Evolutionary conservation across 192 early-diverging fungal genomes (phyloP).

Genomic region (Coemansia sp.): DNA sequence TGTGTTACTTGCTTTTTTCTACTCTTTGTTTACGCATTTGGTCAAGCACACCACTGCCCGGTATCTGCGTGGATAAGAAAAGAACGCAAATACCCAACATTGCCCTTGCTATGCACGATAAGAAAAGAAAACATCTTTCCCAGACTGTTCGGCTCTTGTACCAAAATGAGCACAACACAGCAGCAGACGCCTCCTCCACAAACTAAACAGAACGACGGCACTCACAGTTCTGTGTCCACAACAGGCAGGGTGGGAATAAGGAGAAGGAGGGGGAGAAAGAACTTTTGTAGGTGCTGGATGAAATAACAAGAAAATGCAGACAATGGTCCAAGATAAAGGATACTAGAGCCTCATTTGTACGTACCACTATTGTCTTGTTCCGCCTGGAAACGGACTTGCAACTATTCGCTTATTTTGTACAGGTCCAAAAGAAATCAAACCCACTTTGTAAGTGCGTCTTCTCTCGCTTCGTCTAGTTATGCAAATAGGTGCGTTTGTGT

Average conservation of each 20-base stretch:
- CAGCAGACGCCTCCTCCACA: not conserved
- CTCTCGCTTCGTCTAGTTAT: not conserved
- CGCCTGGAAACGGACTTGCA: too few species aligned
- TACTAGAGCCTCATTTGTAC: not conserved
- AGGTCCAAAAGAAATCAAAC: not conserved
- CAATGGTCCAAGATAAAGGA: not conserved
- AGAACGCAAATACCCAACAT: not conserved
- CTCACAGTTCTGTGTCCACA: too few species aligned
- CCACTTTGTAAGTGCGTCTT: not conserved
- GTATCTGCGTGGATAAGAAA: not conserved
- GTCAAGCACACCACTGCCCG: not conserved
- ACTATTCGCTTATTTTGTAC: not conserved
- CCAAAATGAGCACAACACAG: not conserved
- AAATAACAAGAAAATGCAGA: too few species aligned
- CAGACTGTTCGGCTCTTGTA: not conserved
- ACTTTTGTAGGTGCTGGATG: too few species aligned
- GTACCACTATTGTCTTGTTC: not conserved
- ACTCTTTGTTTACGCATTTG: slow-evolving; percentile 4
- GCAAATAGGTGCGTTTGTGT: not conserved
- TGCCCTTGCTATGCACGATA: not conserved
- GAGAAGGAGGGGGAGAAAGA: too few species aligned
- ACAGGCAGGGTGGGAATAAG: too few species aligned
- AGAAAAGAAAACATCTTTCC: not conserved
- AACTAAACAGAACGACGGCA: too few species aligned
- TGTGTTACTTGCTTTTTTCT: slow-evolving; percentile 6